These are phyloP conservation scores for Chlamydomonas eustigma DNA, from an alignment of 139 green algal species.

Conservation along the genomic window DNA sequence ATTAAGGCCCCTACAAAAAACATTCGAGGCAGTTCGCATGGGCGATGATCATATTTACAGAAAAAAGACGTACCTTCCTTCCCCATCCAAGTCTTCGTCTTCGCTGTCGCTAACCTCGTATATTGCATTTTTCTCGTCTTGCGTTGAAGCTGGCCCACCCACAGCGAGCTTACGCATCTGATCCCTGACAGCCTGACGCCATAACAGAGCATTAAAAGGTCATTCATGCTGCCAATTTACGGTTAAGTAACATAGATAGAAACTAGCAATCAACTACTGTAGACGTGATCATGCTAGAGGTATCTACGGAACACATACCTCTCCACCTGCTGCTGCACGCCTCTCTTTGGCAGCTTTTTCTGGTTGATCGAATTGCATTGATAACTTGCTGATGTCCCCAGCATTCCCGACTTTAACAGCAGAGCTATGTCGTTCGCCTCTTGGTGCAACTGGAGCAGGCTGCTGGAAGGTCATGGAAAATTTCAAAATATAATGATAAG, in stretches of 20 bases:
- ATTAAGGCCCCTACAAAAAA: neutral
- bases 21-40: neutral
- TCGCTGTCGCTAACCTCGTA: slow-evolving; percentile 59
- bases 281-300: too few species aligned
- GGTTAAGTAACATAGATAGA: too few species aligned
- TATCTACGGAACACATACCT: slow-evolving; percentile 26
- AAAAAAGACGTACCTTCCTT: neutral
- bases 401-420: too few species aligned
- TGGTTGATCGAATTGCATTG: neutral
- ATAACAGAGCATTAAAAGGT: neutral
- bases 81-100: slow-evolving; percentile 45
- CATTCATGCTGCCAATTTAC: neutral
- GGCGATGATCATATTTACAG: neutral
- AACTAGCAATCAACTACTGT: too few species aligned
- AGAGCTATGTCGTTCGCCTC: too few species aligned
- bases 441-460: too few species aligned
- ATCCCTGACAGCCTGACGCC: slow-evolving; percentile 45
- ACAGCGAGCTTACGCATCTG: slow-evolving; percentile 59
- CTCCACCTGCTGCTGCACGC: slow-evolving; percentile 45
- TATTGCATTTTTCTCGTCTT: slow-evolving; percentile 32
- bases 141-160: slow-evolving; percentile 27
- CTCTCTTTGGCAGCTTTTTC: slow-evolving; percentile 22
- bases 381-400: slow-evolving; percentile 13
- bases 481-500: too few species aligned
- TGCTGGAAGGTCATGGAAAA: too few species aligned